Conservation (phyloP, 2,329 filamentous ascomycete species). For the Zalaria sp. region DNA sequence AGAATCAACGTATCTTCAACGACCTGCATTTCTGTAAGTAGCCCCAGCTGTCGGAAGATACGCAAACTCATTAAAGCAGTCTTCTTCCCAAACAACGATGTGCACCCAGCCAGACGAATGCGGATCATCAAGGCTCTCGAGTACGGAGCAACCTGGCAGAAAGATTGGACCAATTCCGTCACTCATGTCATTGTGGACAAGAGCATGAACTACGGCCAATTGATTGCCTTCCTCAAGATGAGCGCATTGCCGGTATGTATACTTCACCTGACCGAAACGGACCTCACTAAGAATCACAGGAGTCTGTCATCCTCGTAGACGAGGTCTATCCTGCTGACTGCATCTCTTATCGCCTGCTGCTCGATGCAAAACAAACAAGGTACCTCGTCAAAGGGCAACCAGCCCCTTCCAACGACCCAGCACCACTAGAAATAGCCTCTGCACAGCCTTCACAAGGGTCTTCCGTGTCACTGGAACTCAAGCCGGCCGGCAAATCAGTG, state of each 20-base stretch:
- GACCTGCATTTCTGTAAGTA: conserved; percentile 15
- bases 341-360: conserved; percentile 22
- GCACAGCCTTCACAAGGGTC: conserved; percentile 8
- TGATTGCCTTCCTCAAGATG: conserved; percentile 42
- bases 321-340: conserved; percentile 31
- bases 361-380: conserved; percentile 41
- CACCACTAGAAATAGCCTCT: not conserved
- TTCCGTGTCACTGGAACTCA: conserved; percentile 33
- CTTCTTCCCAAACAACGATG: conserved; percentile 72
- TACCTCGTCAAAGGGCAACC: conserved; percentile 44
- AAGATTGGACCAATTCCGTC: conserved; percentile 38
- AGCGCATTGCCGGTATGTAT: conserved; percentile 32
- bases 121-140: conserved; percentile 64
- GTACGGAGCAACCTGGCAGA: conserved; percentile 61
- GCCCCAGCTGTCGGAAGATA: too few species aligned
- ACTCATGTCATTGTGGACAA: conserved; percentile 75
- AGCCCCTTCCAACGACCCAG: not conserved
- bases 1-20: conserved; percentile 15
- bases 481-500: conserved; percentile 29
- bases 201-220: conserved; percentile 46
- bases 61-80: conserved; percentile 19
- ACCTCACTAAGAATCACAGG: conserved; percentile 15
- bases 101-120: conserved; percentile 49
- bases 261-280: conserved; percentile 5
- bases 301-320: conserved; percentile 32